Percentiles rank a stretch among this genome's conserved stretches.
These are phyloP conservation scores for Prunus mira DNA, from an alignment of 306 rosid genomes.

Conservation along the genomic window DNA sequence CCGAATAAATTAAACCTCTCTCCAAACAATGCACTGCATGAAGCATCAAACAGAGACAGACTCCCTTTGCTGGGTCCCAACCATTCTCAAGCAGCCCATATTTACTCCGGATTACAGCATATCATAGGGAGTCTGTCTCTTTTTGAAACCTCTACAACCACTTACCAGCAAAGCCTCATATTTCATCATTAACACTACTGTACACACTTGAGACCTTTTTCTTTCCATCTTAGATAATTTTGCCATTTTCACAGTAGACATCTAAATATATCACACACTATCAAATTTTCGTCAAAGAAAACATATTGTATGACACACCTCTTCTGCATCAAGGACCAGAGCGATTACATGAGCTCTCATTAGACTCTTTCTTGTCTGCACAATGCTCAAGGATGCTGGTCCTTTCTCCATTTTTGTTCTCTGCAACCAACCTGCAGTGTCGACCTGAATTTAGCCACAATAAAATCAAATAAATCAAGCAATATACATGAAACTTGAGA, in stretches of 20 bases:
- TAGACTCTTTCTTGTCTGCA: constrained; percentile 88
- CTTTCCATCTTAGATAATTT: not conserved
- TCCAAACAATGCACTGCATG: too few species aligned
- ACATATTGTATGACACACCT: constrained; percentile 43
- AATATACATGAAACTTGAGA: not conserved
- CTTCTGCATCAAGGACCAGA: constrained; percentile 91
- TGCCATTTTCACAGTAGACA: constrained; percentile 4
- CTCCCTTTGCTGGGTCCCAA: too few species aligned
- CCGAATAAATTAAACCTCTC: too few species aligned
- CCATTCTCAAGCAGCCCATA: too few species aligned
- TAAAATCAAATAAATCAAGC: not conserved
- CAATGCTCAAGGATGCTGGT: constrained; percentile 86
- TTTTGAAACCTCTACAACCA: too few species aligned
- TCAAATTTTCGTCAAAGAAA: constrained; percentile 7
- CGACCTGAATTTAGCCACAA: constrained; percentile 51
- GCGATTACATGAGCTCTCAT: constrained; percentile 95
- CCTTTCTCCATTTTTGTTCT: constrained; percentile 87
- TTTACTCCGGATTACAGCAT: too few species aligned
- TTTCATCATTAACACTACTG: not conserved
- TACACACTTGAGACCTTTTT: not conserved
- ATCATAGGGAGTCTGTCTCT: too few species aligned
- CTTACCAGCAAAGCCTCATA: not conserved
- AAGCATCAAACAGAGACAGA: too few species aligned
- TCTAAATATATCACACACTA: not conserved
- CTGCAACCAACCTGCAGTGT: constrained; percentile 97